phyloP scores from a whole-genome alignment of 306 rosid genomes.

The Prunus armeniaca region DNA sequence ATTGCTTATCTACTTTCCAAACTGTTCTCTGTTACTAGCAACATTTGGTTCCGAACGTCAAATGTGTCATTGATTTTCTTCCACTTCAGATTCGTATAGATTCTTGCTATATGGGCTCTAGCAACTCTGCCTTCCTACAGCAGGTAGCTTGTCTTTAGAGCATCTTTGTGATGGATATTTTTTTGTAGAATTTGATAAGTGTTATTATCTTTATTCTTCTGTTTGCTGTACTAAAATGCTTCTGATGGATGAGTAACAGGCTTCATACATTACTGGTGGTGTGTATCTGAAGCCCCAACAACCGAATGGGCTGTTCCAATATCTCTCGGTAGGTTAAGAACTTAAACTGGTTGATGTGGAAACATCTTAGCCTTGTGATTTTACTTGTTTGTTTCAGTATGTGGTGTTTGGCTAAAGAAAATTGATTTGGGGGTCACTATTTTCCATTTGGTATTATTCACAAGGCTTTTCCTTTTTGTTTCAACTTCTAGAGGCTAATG shows the following conservation, averaged over 20 bases:
- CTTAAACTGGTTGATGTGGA: constrained; percentile 16
- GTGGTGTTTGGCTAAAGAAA: neutral
- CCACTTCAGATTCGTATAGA: constrained; percentile 81
- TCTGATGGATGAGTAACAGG: constrained; percentile 47
- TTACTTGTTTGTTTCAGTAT: neutral
- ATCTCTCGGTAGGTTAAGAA: constrained; percentile 68
- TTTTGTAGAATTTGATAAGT: constrained; percentile 11
- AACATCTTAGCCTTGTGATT: constrained; percentile 1
- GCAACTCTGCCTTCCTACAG: constrained; percentile 93
- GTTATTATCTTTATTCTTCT: constrained; percentile 10
- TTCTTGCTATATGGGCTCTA: constrained; percentile 77
- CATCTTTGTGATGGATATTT: constrained; percentile 15
- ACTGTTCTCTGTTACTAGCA: neutral
- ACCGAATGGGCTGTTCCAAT: constrained; percentile 81
- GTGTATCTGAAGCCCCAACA: constrained; percentile 92
- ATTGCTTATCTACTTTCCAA: neutral
- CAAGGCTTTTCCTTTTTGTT: constrained; percentile 4
- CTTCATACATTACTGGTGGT: constrained; percentile 91
- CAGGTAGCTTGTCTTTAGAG: constrained; percentile 57
- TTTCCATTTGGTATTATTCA: neutral
- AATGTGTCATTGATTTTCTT: constrained; percentile 17
- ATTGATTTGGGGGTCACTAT: neutral
- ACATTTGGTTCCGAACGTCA: neutral
- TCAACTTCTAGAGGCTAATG: constrained; percentile 9
- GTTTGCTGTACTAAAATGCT: constrained; percentile 22